Base-by-base conservation (phyloP, 805 yeast species). In the Zygotorulaspora florentina region DNA sequence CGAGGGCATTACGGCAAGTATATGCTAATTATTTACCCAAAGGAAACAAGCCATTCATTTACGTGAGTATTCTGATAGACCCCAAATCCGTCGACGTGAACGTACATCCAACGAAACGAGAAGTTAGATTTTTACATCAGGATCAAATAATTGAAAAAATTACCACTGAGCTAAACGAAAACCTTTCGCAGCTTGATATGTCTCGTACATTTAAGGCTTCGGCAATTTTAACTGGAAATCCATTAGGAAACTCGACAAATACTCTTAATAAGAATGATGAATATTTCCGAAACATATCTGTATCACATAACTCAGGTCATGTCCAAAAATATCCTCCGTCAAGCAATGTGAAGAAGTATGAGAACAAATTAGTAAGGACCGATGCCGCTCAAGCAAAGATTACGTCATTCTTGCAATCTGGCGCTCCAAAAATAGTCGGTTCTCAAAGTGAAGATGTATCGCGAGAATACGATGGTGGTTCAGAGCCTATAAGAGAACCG, bases 91-190 rank as follows among this genome's bases (percentile, higher is more conserved):
- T 93, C 7, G 99, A 93, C 62, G 98, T 93, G 12, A 93, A 93
- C 61, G 83, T 93, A 11, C 99, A 93, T 60, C 99, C 99, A 0
- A 91, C 98, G 0, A 93, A 93, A 56, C 75, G 91, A 47, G 97
- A 91, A 57, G 97, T 93, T 2, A 64, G 95, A 35, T 89, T 93
- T 60, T 67, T 93, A 29, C 66, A 80, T 61, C 97, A 93, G 56
- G 93, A 85, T 37, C 97, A 90, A 59, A 88, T 93, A 16, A 76
- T 87, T 9, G 88, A 82, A 33, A 55, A 59, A 29, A 71, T 90
- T 2, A 72, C 83, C 27, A 62, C 65, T 0, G 55, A 64, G 4
- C 59, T 89, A 1, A 82, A 80, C 45, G 68, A 64, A 3, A 60
- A 68, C 2, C 69, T 93, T 25, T 67, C 78, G 1, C 68, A 69